Percentiles rank a stretch among this genome's conserved stretches.
phyloP scores from a whole-genome alignment of 257 asterid genomes.

The Ocimum tenuiflorum region DNA sequence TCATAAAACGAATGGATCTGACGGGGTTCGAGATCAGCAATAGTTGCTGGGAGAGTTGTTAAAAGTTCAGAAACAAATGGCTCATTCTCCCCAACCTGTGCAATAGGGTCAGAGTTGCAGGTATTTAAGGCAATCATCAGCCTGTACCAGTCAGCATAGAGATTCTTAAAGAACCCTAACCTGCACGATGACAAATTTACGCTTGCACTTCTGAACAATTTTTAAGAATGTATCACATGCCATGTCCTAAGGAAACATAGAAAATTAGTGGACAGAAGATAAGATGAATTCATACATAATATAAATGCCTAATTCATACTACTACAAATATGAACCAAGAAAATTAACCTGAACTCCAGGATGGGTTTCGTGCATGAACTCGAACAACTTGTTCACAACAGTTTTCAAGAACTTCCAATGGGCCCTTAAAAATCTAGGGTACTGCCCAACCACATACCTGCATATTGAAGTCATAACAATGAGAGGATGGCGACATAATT shows the following conservation, averaged over 20 bases:
- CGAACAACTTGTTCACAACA: conserved; percentile 95
- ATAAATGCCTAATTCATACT: background rate
- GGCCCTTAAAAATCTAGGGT: conserved; percentile 96
- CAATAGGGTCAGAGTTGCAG: conserved; percentile 7
- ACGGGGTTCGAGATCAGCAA: conserved; percentile 89
- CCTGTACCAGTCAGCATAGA: background rate
- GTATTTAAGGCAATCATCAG: conserved; percentile 1
- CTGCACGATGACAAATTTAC: conserved; percentile 87
- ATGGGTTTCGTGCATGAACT: conserved; percentile 98
- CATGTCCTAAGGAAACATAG: conserved; percentile 61
- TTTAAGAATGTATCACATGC: conserved; percentile 97
- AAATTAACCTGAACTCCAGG: conserved; percentile 95
- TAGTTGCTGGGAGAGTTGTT: conserved; percentile 74
- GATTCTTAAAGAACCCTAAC: conserved; percentile 26
- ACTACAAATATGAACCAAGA: background rate
- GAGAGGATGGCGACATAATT: background rate
- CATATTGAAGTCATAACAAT: conserved; percentile 10
- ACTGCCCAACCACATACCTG: conserved; percentile 99
- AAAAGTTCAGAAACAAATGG: conserved; percentile 93
- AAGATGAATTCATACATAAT: background rate
- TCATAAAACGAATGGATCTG: conserved; percentile 96
- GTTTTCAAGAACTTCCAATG: conserved; percentile 99
- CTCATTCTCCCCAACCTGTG: conserved; percentile 92
- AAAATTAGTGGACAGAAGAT: background rate
- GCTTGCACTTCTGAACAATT: conserved; percentile 97